These are phyloP conservation scores for Escallonia herrerae DNA, from an alignment of 129 eudicot genomes.

Conservation along the genomic window DNA sequence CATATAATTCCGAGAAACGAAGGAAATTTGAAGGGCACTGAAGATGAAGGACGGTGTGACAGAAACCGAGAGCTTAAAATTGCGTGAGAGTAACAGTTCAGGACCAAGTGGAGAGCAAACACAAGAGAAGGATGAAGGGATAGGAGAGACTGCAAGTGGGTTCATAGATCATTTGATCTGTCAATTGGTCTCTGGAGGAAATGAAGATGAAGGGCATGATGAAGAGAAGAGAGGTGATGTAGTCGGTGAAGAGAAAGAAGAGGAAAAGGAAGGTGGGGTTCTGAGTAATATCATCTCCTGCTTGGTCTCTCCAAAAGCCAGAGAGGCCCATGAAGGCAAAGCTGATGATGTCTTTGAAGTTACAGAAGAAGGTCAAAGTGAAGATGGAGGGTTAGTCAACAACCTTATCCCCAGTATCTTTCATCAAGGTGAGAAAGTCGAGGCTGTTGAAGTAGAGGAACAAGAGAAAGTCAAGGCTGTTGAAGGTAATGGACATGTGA, in stretches of 20 bases:
- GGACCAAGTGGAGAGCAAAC: not conserved
- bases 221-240: not conserved
- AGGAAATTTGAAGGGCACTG: too few species aligned
- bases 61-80: not conserved
- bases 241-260: not conserved
- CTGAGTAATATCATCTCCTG: slow-evolving; percentile 33
- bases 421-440: slow-evolving; percentile 21
- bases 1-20: too few species aligned
- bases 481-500: not conserved
- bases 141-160: slow-evolving; percentile 12
- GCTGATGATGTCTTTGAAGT: slow-evolving; percentile 6
- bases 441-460: not conserved
- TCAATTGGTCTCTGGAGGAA: slow-evolving; percentile 23
- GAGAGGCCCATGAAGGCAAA: not conserved
- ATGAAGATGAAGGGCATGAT: not conserved
- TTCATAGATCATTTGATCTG: slow-evolving; percentile 30
- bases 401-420: slow-evolving; percentile 38
- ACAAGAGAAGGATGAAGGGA: not conserved
- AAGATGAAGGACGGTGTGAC: slow-evolving; percentile 6
- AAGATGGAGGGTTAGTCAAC: slow-evolving; percentile 36
- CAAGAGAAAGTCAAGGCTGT: slow-evolving; percentile 1
- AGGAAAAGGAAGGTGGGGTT: slow-evolving; percentile 18
- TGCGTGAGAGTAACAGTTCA: not conserved
- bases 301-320: slow-evolving; percentile 22
- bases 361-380: slow-evolving; percentile 6